Evolutionary conservation across 129 eudicot genomes (phyloP), one percentile per base, ranked within the genome.

Genomic region (Centrapalus pauciflorus): DNA sequence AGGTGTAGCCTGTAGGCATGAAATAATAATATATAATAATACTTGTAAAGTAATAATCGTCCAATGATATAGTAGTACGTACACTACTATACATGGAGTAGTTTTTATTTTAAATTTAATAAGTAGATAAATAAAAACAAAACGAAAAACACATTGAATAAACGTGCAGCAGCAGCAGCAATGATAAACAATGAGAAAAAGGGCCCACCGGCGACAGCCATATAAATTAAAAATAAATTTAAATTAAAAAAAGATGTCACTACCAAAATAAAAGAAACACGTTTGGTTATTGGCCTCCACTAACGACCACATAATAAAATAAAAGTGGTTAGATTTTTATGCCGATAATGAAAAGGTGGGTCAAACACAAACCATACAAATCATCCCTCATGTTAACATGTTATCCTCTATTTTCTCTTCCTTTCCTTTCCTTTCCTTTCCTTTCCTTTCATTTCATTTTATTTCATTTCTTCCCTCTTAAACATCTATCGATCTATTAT

Each of bases 181-280:
- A 4, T 41, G 33, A 63, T 52, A 74, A 34, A 75, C 21, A 66
- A 58, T 16, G 66, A 40, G 52, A 33, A 45, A 12, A 58, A 69
- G 74, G 68, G 32, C 20, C 49, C 43, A 19, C 25, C 14, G 0
- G 26, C 2, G 13, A 55, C 16, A 45, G n/a, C 34, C 23, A 17
- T 27, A 26, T 16, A 50, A 62, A 72, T 61, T 65, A 72, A 62
- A 72, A 72, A 24, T 49, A n/a, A n/a, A n/a, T n/a, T n/a, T n/a
- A 46, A 46, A 14, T 5, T n/a, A 45, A 46, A 4, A 46, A 34
- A 48, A 48, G 1, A 48, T 17, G 69, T 57, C 55, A 40, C 74
- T 66, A 58, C 69, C 74, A 46, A 66, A 64, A 56, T 41, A 14
- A 66, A 48, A 66, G 29, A 45, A 49, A 41, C 74, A 75, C 74